Conservation (phyloP, 2,329 filamentous ascomycete species). For the Ophiostoma montium region DNA sequence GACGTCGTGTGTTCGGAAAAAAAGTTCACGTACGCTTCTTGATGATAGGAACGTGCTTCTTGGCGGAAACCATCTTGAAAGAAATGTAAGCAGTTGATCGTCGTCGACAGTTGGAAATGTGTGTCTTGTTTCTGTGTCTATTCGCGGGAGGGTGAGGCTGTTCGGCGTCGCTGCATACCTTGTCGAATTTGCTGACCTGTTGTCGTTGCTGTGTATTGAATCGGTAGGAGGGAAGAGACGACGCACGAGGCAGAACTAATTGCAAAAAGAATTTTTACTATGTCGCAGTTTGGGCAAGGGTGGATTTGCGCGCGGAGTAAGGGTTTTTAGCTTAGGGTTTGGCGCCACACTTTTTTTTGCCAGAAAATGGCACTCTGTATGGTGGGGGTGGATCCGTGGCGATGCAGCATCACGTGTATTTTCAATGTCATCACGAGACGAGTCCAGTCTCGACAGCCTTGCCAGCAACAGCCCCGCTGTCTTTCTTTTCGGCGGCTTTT, state of each 20-base stretch:
- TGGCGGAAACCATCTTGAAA: slow-evolving; percentile 87
- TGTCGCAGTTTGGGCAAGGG: slow-evolving; percentile 3
- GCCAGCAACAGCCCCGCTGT: too few species aligned
- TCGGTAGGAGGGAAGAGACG: slow-evolving; percentile 1
- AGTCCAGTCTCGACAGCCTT: too few species aligned
- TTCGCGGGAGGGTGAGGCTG: neutral
- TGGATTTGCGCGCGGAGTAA: slow-evolving; percentile 4
- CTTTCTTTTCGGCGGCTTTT: too few species aligned
- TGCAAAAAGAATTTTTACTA: slow-evolving; percentile 8
- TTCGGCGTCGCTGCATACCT: slow-evolving; percentile 5
- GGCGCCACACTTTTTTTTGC: slow-evolving; percentile 5
- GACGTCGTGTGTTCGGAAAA: neutral
- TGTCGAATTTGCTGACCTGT: slow-evolving; percentile 9
- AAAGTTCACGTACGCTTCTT: slow-evolving; percentile 95
- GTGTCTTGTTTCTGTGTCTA: neutral
- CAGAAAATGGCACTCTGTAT: neutral
- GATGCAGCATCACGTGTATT: too few species aligned
- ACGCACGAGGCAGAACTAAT: neutral
- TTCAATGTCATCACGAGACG: neutral
- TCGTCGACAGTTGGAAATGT: neutral
- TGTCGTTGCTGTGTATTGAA: slow-evolving; percentile 6
- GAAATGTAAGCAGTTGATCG: slow-evolving; percentile 13
- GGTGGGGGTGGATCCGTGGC: neutral
- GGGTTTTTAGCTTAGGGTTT: slow-evolving; percentile 10
- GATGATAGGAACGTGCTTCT: slow-evolving; percentile 98